Base-by-base conservation (phyloP, 75 land plant genomes). In the Cunninghamia lanceolata region DNA sequence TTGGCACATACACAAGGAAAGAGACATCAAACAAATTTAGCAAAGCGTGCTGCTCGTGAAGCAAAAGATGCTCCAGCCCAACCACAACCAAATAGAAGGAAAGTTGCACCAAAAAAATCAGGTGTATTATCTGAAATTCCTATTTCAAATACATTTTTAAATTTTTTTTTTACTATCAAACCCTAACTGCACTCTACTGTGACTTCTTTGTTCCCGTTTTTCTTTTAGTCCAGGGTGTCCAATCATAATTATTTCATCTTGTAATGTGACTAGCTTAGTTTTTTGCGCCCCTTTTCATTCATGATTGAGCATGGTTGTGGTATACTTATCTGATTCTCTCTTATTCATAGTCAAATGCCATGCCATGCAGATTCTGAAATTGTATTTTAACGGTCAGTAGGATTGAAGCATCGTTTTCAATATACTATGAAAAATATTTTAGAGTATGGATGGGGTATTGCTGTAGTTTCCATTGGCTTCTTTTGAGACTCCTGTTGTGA, bases 1-100 rank as follows among this genome's bases (percentile, higher is more conserved):
- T n/a, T n/a, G n/a, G n/a, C n/a, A 19, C 99, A 98, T 89, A 98
- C 99, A 5, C 99, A 98, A 85, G 99, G 98, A 54, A 98, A 98
- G 92, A 87, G 99, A 16, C 99, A 98, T 84, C 99, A 98, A 92
- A 98, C 99, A 32, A 98, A 98, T 84, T 90, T 98, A 89, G 99
- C 98, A 4, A 98, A 98, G 88, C 87, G 99, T 79, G 99, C 98
- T 73, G 98, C 99, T 79, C 93, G 98, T 17, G 99, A 96, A 89
- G 98, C 99, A 43, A 95, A 98, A 87, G 99, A 98, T 28, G 96
- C 98, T 1, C 99, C 99, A 43, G 95, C 93, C 56, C 96, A 91
- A 91, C 99, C 98, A 11, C 96, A 95, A 87, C 99, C 99, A 4
- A 96, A 96, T 84, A 96, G 94, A 90, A 92, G 95, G 85, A 96